Evolutionary conservation across 1,284 basidiomycete genomes (phyloP).

Genomic region (Naganishia albida): DNA sequence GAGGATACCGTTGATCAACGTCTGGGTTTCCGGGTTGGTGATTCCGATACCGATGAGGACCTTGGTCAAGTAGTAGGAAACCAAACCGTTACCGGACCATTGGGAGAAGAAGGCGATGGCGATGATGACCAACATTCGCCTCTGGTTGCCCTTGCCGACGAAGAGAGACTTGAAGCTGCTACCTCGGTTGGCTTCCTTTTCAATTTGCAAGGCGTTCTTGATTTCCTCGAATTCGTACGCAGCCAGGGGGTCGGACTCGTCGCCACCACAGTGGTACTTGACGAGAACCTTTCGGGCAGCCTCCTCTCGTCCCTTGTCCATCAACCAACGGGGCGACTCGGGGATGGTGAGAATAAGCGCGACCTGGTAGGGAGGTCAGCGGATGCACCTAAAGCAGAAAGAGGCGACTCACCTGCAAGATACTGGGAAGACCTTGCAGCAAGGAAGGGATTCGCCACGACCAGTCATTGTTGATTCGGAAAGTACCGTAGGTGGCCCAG

Average conservation of each 20-base stretch:
- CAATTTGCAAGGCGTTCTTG: slow-evolving; percentile 49
- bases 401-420: slow-evolving; percentile 56
- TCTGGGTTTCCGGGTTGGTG: slow-evolving; percentile 62
- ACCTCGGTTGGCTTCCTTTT: slow-evolving; percentile 39
- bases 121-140: slow-evolving; percentile 62
- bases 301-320: slow-evolving; percentile 59
- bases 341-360: slow-evolving; percentile 63
- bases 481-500: slow-evolving; percentile 42
- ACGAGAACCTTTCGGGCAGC: slow-evolving; percentile 61
- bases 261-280: slow-evolving; percentile 60
- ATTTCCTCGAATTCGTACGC: slow-evolving; percentile 54
- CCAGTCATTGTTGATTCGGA: slow-evolving; percentile 54
- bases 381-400: neutral
- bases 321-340: slow-evolving; percentile 68
- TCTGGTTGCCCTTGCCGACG: slow-evolving; percentile 53
- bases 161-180: slow-evolving; percentile 43
- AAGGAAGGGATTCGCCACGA: slow-evolving; percentile 62
- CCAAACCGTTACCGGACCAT: slow-evolving; percentile 73
- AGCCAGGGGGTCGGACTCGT: slow-evolving; percentile 50
- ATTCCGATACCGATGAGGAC: slow-evolving; percentile 73
- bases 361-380: slow-evolving; percentile 39
- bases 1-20: slow-evolving; percentile 70
- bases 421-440: slow-evolving; percentile 66
- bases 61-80: slow-evolving; percentile 66
- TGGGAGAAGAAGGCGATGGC: slow-evolving; percentile 42